phyloP scores from a whole-genome alignment of 805 yeast genomes.

The Vanderwaltozyma verrucispora region DNA sequence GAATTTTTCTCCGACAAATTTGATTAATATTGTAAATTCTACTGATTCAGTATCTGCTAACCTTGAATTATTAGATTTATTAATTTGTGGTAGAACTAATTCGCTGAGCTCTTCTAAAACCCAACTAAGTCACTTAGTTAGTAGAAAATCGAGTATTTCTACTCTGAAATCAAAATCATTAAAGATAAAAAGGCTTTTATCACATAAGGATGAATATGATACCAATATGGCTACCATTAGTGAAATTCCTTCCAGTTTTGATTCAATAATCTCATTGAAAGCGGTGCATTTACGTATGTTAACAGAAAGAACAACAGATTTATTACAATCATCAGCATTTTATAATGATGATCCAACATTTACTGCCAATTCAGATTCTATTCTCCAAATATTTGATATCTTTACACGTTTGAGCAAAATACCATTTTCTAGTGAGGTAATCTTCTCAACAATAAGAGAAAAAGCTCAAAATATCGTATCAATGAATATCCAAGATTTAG shows the following conservation, averaged over 20 bases:
- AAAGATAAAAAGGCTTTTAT: conserved; percentile 14
- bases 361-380: conserved; percentile 21
- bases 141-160: conserved; percentile 14
- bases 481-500: conserved; percentile 7
- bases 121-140: conserved; percentile 1
- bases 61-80: conserved; percentile 21
- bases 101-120: neutral
- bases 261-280: conserved; percentile 13
- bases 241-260: conserved; percentile 17
- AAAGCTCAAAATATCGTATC: conserved; percentile 19
- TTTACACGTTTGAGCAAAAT: conserved; percentile 29
- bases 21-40: conserved; percentile 19
- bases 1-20: conserved; percentile 10
- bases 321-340: conserved; percentile 50
- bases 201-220: conserved; percentile 4
- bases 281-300: conserved; percentile 42
- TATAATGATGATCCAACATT: conserved; percentile 20
- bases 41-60: conserved; percentile 24
- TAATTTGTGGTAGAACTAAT: conserved; percentile 6
- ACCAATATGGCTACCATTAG: conserved; percentile 9
- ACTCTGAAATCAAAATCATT: conserved; percentile 10
- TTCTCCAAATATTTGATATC: conserved; percentile 28
- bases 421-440: conserved; percentile 63
- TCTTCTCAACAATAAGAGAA: conserved; percentile 24
- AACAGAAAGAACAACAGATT: conserved; percentile 59